A percentile compares a stretch with the other conserved stretches of the same genome.
Conservation (phyloP, 1,284 basidiomycete genomes). For the Lentinula novae-zelandiae region DNA sequence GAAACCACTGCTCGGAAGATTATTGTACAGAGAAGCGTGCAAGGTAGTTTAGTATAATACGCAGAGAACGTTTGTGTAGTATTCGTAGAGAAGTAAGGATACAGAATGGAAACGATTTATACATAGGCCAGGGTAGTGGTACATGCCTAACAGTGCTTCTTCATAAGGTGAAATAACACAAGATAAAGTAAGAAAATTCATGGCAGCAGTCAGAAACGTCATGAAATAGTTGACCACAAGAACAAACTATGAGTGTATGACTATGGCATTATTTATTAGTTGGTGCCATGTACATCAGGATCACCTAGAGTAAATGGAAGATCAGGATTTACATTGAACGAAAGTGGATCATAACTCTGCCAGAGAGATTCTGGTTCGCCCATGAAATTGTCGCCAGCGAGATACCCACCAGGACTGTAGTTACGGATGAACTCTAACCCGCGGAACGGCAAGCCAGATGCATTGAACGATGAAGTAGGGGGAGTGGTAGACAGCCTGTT, state of each 20-base stretch:
- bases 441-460: conserved; percentile 71
- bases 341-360: conserved; percentile 69
- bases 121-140: not conserved
- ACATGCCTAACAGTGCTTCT: conserved; percentile 4
- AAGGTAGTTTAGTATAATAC: not conserved
- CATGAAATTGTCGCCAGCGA: conserved; percentile 36
- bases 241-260: conserved; percentile 2
- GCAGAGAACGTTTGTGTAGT: not conserved
- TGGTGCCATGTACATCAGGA: conserved; percentile 31
- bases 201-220: not conserved
- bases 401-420: conserved; percentile 41
- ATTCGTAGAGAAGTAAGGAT: conserved; percentile 3
- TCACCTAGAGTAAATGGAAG: conserved; percentile 60
- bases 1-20: not conserved
- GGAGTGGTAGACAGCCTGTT: conserved; percentile 51
- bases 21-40: not conserved
- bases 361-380: conserved; percentile 64
- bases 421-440: conserved; percentile 78
- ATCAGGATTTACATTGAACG: conserved; percentile 72
- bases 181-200: not conserved
- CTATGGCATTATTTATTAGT: conserved; percentile 13
- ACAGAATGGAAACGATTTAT: conserved; percentile 6
- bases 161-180: not conserved
- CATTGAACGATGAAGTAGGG: conserved; percentile 57
- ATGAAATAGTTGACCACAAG: not conserved